Evolutionary conservation across 805 yeast species (phyloP), one percentile per base, ranked within the genome.

Genomic region (Blastobotrys mokoenaii): DNA sequence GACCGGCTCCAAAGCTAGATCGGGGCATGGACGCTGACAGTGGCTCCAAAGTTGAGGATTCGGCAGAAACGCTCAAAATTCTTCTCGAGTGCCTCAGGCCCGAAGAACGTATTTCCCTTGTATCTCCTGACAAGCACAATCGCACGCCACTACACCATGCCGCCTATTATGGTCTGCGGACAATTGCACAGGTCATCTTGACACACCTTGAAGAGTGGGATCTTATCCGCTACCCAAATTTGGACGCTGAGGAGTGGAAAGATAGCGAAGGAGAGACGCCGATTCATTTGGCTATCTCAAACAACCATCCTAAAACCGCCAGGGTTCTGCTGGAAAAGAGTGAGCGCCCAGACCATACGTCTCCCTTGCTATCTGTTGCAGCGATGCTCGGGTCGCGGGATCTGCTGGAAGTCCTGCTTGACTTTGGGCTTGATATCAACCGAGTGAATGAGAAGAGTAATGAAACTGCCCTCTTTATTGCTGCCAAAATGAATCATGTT

Each of bases 71-170:
- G 2, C 67, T 86, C 38, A 61, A 65, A 5, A 77, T 78, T 57
- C 71, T 87, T 29, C 69, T 88, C 45, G 67, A 71, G 12, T 70
- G 72, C 39, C 61, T 87, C 16, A 79, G 77, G 1, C 70, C 72
- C 1, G 73, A 72, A 50, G 66, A 77, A 49, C 72, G 80, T 48
- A 65, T 71, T 18, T 72, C 74, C 2, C 67, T 89, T 17, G 64
- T 80, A 40, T 80, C 82, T 43, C 76, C 74, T 38, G 97, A 89
- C 61, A 79, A 76, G 47, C 84, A 86, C 59, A 72, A 71, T 50
- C 73, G 96, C 49, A 84, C 96, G 0, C 95, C 97, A 0, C 67
- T 90, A 45, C 97, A 90, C 65, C 89, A 89, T 61, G 81, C 95
- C 15, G 80, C 93, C 2, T 93, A 86, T 55, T 87, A 80, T 61